Percentiles rank a stretch among this genome's conserved stretches.
Evolutionary conservation across 345 rosid genomes (phyloP).

Genomic region (Aquilaria yunnanensis): DNA sequence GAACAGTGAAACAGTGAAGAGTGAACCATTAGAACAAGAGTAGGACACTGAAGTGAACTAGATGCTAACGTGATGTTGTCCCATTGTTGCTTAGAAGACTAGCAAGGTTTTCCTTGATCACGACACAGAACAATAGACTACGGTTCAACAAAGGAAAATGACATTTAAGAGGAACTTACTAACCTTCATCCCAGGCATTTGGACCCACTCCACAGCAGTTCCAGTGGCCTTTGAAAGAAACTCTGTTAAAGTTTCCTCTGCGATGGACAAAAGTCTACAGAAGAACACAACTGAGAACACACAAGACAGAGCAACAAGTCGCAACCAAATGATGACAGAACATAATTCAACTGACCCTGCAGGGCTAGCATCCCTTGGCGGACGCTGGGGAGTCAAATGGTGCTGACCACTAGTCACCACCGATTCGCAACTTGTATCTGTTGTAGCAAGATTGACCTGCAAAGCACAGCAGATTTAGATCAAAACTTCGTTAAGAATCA

Average conservation of each 20-base stretch:
- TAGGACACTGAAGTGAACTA: slow-evolving; percentile 5
- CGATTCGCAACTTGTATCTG: slow-evolving; percentile 72
- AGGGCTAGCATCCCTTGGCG: slow-evolving; percentile 84
- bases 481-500: slow-evolving; percentile 1
- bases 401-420: slow-evolving; percentile 80
- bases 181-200: slow-evolving; percentile 99
- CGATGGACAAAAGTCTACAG: slow-evolving; percentile 87
- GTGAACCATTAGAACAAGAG: slow-evolving; percentile 8
- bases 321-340: slow-evolving; percentile 7
- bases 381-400: slow-evolving; percentile 69
- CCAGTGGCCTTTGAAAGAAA: slow-evolving; percentile 99
- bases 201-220: slow-evolving; percentile 99
- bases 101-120: slow-evolving; percentile 17
- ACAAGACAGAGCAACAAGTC: slow-evolving; percentile 17
- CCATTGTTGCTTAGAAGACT: slow-evolving; percentile 22
- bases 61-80: slow-evolving; percentile 8
- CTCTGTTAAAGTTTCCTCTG: slow-evolving; percentile 99
- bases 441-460: slow-evolving; percentile 51
- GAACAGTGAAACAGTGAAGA: not conserved
- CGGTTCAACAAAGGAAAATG: slow-evolving; percentile 1
- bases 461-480: slow-evolving; percentile 5
- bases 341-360: slow-evolving; percentile 56
- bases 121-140: slow-evolving; percentile 17
- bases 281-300: slow-evolving; percentile 6
- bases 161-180: slow-evolving; percentile 6